Evolutionary conservation across 140 eudicot genomes (phyloP), one percentile per base, ranked within the genome.

Genomic region (Eryngium alpinum): DNA sequence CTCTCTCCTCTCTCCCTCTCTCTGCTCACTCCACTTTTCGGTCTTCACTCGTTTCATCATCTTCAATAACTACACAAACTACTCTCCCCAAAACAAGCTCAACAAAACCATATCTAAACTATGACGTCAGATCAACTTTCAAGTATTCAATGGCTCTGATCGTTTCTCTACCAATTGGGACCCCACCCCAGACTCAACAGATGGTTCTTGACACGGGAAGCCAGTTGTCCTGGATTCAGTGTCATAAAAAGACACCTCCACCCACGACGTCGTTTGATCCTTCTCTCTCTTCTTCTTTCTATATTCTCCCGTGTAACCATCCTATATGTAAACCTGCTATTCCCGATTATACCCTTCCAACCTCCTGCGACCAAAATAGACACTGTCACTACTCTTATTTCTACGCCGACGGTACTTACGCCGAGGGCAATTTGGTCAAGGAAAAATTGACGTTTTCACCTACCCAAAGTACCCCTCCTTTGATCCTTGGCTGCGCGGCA

Each of bases 201-300:
- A 91, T 91, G 98, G 98, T 91, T 22, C 56, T 93, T 69, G 98
- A 93, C 86, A 93, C 98, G 17, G 98, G 97, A 0, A 91, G 97
- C 81, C 98, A 93, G 84, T 87, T 93, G 43, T 93, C 98, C 11
- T 93, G 98, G 98, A 91, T 91, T 71, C 98, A 93, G 84, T 93
- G 98, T 85, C 91, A 91, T 77, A 86, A 90, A 25, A 87, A 89
- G 43, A 72, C 88, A 16, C 83, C 81, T 66, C 86, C 84, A 16
- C 84, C 87, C 21, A 81, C 92, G 83, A 52, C 93, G 83, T 78
- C 95, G 74, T 93, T 93, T 77, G 93, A 91, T 70, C 98, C 98
- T 11, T 84, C 97, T 10, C 90, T 86, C 44, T 93, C 98, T 9
- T 91, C 98, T 5, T 81, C 97, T 70, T 91, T 91, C 90, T 92